These are phyloP conservation scores for Macrolepiota dolichaula DNA, from an alignment of 768 basidiomycete species.

Conservation along the genomic window DNA sequence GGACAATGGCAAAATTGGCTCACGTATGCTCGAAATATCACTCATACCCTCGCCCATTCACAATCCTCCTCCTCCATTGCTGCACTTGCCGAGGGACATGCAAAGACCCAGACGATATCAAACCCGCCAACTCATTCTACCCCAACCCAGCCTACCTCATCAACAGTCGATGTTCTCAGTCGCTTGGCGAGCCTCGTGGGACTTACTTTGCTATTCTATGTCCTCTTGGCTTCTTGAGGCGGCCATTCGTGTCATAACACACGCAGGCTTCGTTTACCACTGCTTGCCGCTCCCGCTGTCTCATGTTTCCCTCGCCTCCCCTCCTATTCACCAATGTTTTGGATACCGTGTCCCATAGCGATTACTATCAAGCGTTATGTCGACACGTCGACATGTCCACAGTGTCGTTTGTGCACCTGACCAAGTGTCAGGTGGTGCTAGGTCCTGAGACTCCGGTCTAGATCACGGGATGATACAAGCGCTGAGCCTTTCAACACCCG, in stretches of 20 bases:
- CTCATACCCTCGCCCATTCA: background rate
- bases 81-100: background rate
- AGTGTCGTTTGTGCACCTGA: no score
- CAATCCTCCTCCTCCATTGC: background rate
- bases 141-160: background rate
- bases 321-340: no score
- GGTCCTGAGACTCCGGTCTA: no score
- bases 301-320: no score
- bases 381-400: no score
- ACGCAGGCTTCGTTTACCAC: background rate
- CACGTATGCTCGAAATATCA: background rate
- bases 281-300: background rate
- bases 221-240: constrained; percentile 31
- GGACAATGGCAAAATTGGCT: background rate
- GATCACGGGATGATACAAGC: no score
- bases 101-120: background rate
- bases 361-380: no score
- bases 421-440: no score
- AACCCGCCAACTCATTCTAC: background rate
- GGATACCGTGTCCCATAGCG: no score
- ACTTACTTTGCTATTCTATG: constrained; percentile 11
- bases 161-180: background rate
- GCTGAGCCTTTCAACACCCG: no score
- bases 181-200: constrained; percentile 5
- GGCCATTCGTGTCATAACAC: background rate